Base-by-base conservation (phyloP, 345 rosid species). In the Ceriops tagal region DNA sequence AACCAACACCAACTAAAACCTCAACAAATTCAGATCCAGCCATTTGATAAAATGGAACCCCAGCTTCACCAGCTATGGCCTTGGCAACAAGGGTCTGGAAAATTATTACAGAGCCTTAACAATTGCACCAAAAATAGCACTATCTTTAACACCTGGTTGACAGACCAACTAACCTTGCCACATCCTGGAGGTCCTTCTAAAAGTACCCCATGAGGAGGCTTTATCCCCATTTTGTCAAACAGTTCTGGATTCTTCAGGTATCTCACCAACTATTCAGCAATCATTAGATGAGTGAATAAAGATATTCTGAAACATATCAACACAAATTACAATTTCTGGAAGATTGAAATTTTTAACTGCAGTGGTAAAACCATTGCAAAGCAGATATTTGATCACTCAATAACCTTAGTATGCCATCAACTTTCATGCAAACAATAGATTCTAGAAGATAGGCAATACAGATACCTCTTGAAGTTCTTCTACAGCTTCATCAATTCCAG, bases 21-120 rank as follows among this genome's bases (percentile, higher is more conserved):
- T 92, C 98, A 5, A 92, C 97, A 72, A 92, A 92, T 75, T 92
- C 97, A 71, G 98, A 89, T 68, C 98, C 97, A 72, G 98, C 98
- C 98, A 92, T 92, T 78, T 90, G 96, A 74, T 92, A 92, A 86
- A 92, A 92, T 6, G 97, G 98, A 53, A 92, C 98, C 31, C 97
- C 98, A 67, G 97, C 98, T 82, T 92, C 97, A 66, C 98, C 98
- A 24, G 98, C 98, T 62, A 92, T 92, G 64, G 98, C 98, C 84
- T 92, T 92, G 46, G 97, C 97, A 52, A 92, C 97, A 22, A 92
- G 84, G 60, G 98, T 92, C 98, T 92, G 84, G 52, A 68, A 72
- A 77, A 75, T 55, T 51, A 68, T 5, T 28, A 58, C 32, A 53
- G 58, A 66, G 27, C 37, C 47, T 68, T 66, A 74, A 59, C 30